A percentile compares a stretch with the other conserved stretches of the same genome.
These are phyloP conservation scores for Moelleriella libera DNA, from an alignment of 2,329 filamentous ascomycete species.

Conservation along the genomic window DNA sequence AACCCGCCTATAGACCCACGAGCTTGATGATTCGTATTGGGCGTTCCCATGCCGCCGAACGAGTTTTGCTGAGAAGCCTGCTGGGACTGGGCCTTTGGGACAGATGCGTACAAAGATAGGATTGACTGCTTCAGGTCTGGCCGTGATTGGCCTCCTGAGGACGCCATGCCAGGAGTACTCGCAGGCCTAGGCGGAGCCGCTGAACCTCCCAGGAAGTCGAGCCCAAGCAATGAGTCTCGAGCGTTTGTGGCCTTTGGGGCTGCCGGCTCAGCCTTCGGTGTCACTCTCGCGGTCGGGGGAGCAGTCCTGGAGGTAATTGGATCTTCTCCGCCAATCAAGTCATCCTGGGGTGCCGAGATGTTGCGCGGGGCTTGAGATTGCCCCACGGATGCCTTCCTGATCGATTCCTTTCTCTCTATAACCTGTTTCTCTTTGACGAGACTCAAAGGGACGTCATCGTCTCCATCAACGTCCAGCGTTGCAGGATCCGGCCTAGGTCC, in stretches of 20 bases:
- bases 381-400: constrained; percentile 44
- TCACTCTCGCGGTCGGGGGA: constrained; percentile 41
- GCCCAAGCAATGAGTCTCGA: constrained; percentile 79
- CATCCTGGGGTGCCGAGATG: constrained; percentile 39
- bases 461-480: constrained; percentile 67
- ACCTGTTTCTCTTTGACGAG: constrained; percentile 53
- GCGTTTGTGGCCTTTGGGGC: constrained; percentile 56
- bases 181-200: constrained; percentile 65
- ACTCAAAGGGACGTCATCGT: constrained; percentile 62
- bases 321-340: constrained; percentile 73
- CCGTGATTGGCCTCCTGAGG: constrained; percentile 52
- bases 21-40: constrained; percentile 34
- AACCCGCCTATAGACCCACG: constrained; percentile 45
- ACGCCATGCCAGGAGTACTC: constrained; percentile 57
- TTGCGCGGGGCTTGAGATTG: constrained; percentile 21
- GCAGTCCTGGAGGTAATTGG: constrained; percentile 55
- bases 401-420: constrained; percentile 43
- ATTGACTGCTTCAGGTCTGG: constrained; percentile 97
- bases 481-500: constrained; percentile 88
- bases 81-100: constrained; percentile 58
- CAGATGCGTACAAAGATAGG: constrained; percentile 80
- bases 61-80: constrained; percentile 24
- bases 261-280: constrained; percentile 47
- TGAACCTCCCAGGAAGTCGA: constrained; percentile 79
- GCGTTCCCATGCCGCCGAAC: constrained; percentile 54